These are phyloP conservation scores for Aspergillus ellipticus DNA, from an alignment of 495 filamentous ascomycete genomes.

Conservation along the genomic window DNA sequence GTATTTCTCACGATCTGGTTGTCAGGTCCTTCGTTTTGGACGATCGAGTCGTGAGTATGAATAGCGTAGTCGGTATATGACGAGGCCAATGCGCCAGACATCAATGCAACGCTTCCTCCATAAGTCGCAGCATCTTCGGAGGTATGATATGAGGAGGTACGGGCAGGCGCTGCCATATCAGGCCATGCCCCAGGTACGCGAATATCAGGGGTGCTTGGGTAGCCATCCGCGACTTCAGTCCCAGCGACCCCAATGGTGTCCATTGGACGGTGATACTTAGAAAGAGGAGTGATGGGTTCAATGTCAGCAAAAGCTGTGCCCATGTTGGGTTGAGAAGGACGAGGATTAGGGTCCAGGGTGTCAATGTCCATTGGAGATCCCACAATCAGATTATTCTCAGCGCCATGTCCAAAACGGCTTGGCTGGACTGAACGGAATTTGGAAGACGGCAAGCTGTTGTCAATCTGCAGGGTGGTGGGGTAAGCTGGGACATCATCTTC, in stretches of 20 bases:
- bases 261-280: not conserved
- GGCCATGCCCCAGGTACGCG: constrained; percentile 16
- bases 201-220: not conserved
- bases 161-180: not conserved
- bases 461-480: not conserved
- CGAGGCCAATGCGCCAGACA: constrained; percentile 9
- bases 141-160: not conserved
- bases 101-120: not conserved
- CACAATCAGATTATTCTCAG: not conserved
- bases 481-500: not conserved
- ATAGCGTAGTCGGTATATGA: no score
- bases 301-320: not conserved
- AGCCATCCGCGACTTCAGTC: not conserved
- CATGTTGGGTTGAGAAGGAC: not conserved
- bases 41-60: no score
- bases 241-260: not conserved
- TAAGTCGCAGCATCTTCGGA: not conserved
- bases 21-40: not conserved
- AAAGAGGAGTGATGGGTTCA: not conserved
- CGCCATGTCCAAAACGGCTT: not conserved
- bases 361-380: not conserved
- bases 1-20: no score
- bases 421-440: not conserved
- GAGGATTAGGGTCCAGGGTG: not conserved
- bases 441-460: not conserved